These are phyloP conservation scores for Azolla pinnata DNA, from an alignment of 75 land plant species.

Conservation along the genomic window DNA sequence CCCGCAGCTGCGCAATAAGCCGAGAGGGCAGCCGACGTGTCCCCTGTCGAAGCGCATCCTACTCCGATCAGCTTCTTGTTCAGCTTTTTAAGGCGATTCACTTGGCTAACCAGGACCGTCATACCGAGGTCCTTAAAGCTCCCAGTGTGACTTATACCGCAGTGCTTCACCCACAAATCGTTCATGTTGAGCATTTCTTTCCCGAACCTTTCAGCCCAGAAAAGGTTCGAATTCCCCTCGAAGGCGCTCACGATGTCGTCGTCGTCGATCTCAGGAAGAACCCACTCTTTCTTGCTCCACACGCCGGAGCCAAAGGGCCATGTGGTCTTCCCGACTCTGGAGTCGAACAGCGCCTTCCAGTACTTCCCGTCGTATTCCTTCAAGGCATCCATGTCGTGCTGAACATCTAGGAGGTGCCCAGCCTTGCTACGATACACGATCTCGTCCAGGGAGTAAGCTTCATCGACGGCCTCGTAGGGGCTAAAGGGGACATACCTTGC, in stretches of 20 bases:
- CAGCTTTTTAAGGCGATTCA: conserved; percentile 59
- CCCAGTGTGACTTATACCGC: conserved; percentile 88
- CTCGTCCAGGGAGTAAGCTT: conserved; percentile 81
- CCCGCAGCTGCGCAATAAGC: conserved; percentile 87
- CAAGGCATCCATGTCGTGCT: conserved; percentile 71
- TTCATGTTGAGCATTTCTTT: no score
- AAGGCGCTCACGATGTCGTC: conserved; percentile 79
- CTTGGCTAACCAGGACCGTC: conserved; percentile 87
- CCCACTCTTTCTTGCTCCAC: conserved; percentile 94
- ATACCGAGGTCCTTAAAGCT: conserved; percentile 90
- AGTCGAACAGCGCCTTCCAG: conserved; percentile 74
- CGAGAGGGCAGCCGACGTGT: conserved; percentile 84
- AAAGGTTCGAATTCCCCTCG: no score
- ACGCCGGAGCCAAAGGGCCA: conserved; percentile 99
- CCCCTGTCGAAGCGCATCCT: conserved; percentile 89
- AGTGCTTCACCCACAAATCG: conserved; percentile 91
- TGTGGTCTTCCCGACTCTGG: conserved; percentile 76
- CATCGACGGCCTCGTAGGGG: conserved; percentile 22
- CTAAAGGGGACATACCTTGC: conserved; percentile 84
- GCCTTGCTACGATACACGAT: conserved; percentile 70
- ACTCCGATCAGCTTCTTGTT: conserved; percentile 61
- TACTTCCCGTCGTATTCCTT: conserved; percentile 51
- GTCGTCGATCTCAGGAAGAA: conserved; percentile 66
- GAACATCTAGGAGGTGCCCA: conserved; percentile 77
- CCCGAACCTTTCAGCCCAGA: no score